Conservation (phyloP, 345 rosid genomes). For the Lenwebbia sp. region DNA sequence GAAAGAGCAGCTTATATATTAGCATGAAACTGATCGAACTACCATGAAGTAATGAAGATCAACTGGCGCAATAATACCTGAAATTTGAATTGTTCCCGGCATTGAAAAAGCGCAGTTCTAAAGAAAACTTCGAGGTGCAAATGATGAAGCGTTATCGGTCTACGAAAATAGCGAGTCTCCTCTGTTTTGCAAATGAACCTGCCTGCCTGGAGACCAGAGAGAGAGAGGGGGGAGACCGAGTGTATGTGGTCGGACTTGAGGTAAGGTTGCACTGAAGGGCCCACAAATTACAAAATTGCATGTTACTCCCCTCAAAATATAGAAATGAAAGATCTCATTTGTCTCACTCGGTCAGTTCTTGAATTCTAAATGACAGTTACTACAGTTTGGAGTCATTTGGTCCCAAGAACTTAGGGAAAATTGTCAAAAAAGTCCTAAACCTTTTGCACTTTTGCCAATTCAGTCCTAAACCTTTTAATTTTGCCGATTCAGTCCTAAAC, state of each 20-base stretch:
- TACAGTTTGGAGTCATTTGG: neutral
- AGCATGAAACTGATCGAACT: neutral
- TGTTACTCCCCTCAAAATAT: neutral
- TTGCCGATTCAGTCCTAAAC: too few relatives aligned
- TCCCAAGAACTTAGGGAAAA: neutral
- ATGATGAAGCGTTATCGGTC: neutral
- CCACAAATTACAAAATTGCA: slow-evolving; percentile 5
- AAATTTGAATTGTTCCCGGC: slow-evolving; percentile 92
- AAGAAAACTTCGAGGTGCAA: neutral
- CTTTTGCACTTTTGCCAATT: too few relatives aligned
- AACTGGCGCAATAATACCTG: slow-evolving; percentile 32
- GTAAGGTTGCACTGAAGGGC: slow-evolving; percentile 22
- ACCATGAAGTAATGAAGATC: neutral
- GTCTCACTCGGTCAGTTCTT: slow-evolving; percentile 5
- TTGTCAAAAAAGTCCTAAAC: too few relatives aligned
- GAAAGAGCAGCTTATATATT: neutral
- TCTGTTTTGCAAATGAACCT: neutral
- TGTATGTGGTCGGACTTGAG: slow-evolving; percentile 38
- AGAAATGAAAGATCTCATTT: slow-evolving; percentile 3
- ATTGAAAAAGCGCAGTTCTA: slow-evolving; percentile 15
- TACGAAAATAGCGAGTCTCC: neutral
- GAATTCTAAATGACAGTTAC: neutral
- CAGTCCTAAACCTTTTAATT: too few relatives aligned
- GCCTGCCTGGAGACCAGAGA: neutral
- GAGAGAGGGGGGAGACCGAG: slow-evolving; percentile 1